phyloP scores from a whole-genome alignment of 1,139 yeast species.

The Candida neerlandica region DNA sequence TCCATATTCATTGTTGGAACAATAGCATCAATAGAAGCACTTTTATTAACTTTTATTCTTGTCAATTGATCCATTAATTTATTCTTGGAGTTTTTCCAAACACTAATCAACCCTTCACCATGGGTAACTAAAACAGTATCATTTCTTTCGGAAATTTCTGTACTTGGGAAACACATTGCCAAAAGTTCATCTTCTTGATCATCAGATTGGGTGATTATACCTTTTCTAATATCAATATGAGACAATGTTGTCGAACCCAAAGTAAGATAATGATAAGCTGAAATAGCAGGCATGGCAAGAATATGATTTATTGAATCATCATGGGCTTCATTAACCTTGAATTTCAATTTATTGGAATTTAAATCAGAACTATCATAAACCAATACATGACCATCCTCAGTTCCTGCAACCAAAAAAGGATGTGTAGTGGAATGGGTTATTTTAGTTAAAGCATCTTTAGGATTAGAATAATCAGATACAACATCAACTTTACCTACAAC shows the following conservation, averaged over 20 bases:
- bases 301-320: conserved; percentile 78
- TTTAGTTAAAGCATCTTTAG: conserved; percentile 54
- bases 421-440: conserved; percentile 65
- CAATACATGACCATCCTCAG: conserved; percentile 70
- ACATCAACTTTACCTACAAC: conserved; percentile 59
- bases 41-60: conserved; percentile 69
- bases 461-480: conserved; percentile 25
- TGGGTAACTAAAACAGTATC: conserved; percentile 73
- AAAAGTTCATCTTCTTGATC: conserved; percentile 93
- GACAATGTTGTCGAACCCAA: conserved; percentile 83
- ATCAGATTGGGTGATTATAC: conserved; percentile 65
- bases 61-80: conserved; percentile 76
- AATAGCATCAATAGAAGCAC: conserved; percentile 77
- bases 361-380: conserved; percentile 61
- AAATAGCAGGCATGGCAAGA: conserved; percentile 63
- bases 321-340: conserved; percentile 56
- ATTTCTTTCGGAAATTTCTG: conserved; percentile 46
- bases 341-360: conserved; percentile 38
- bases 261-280: conserved; percentile 80
- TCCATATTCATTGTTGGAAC: conserved; percentile 77
- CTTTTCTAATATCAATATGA: conserved; percentile 78
- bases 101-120: conserved; percentile 89
- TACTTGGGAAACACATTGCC: conserved; percentile 66
- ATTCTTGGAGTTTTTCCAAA: conserved; percentile 80
- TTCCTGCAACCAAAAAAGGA: conserved; percentile 71